A percentile compares a stretch with the other conserved stretches of the same genome.
These are phyloP conservation scores for Neurospora sp. DNA, from an alignment of 495 filamentous ascomycete species.

Conservation along the genomic window DNA sequence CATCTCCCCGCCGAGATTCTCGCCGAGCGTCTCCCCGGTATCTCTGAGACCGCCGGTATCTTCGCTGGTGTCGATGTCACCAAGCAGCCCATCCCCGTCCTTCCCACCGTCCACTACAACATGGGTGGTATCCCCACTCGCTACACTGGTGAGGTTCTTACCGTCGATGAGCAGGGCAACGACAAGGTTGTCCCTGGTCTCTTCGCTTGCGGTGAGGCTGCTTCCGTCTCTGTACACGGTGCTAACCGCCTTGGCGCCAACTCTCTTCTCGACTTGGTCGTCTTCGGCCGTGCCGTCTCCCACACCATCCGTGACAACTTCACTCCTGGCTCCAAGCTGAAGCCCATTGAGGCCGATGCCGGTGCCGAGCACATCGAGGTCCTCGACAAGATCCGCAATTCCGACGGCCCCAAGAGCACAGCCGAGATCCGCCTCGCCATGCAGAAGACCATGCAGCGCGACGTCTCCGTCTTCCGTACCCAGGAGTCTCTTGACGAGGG, in stretches of 20 bases:
- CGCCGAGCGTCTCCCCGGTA: constrained; percentile 93
- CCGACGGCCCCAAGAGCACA: constrained; percentile 75
- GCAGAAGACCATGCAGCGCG: constrained; percentile 97
- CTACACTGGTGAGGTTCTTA: constrained; percentile 92
- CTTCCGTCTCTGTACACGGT: constrained; percentile 94
- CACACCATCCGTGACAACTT: constrained; percentile 91
- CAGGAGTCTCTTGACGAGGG: constrained; percentile 82
- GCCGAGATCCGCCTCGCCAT: constrained; percentile 81
- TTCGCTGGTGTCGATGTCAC: constrained; percentile 94
- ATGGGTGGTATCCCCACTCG: constrained; percentile 98
- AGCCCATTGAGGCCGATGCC: constrained; percentile 67
- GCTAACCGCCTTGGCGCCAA: constrained; percentile 97
- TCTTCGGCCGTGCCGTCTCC: constrained; percentile 93
- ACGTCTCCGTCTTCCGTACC: constrained; percentile 94
- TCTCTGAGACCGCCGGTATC: constrained; percentile 94
- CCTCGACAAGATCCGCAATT: constrained; percentile 74
- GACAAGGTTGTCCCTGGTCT: constrained; percentile 94
- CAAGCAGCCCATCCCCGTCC: constrained; percentile 92
- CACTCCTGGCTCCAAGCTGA: constrained; percentile 64
- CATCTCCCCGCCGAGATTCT: constrained; percentile 85
- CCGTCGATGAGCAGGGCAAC: constrained; percentile 67
- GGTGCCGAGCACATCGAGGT: constrained; percentile 77
- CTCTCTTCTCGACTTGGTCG: constrained; percentile 92
- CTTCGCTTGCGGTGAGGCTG: constrained; percentile 93
- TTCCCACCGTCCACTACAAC: constrained; percentile 98